Conservation (phyloP, 2,329 filamentous ascomycete species). For the Claviceps fusiformis region DNA sequence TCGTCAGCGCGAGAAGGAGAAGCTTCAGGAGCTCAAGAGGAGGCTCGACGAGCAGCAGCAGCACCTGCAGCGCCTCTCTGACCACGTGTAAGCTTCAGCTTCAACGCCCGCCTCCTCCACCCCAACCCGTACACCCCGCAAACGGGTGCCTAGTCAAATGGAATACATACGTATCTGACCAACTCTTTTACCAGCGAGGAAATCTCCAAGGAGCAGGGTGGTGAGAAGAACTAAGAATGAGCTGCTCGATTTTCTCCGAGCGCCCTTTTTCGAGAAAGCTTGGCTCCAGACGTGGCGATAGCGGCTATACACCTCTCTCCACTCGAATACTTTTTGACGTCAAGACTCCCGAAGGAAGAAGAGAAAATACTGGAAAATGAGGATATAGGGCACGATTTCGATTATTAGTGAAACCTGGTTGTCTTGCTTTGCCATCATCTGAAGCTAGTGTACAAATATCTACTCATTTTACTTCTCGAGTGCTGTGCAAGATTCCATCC, state of each 20-base stretch:
- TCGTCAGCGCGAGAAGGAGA: constrained; percentile 76
- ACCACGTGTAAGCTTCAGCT: constrained; percentile 57
- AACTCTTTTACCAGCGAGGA: constrained; percentile 45
- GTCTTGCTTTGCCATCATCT: constrained; percentile 14
- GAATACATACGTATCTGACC: constrained; percentile 2
- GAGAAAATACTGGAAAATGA: neutral
- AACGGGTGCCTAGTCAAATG: constrained; percentile 7
- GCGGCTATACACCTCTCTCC: neutral
- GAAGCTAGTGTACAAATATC: constrained; percentile 27
- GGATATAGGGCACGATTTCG: constrained; percentile 6
- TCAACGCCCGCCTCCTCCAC: neutral
- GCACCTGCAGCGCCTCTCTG: constrained; percentile 72
- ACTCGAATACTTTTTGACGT: neutral
- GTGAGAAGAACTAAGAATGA: constrained; percentile 44
- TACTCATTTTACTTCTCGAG: constrained; percentile 10
- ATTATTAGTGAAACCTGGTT: constrained; percentile 10
- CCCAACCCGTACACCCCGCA: neutral
- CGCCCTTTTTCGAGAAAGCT: neutral
- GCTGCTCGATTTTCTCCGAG: neutral
- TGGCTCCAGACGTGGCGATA: neutral
- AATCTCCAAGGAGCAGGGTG: constrained; percentile 57
- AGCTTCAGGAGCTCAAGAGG: constrained; percentile 65
- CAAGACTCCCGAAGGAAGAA: neutral
- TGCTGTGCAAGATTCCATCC: constrained; percentile 5
- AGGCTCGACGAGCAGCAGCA: constrained; percentile 64